phyloP scores from a whole-genome alignment of 2,329 filamentous ascomycete species.

The Pestalotiopsis sp. region DNA sequence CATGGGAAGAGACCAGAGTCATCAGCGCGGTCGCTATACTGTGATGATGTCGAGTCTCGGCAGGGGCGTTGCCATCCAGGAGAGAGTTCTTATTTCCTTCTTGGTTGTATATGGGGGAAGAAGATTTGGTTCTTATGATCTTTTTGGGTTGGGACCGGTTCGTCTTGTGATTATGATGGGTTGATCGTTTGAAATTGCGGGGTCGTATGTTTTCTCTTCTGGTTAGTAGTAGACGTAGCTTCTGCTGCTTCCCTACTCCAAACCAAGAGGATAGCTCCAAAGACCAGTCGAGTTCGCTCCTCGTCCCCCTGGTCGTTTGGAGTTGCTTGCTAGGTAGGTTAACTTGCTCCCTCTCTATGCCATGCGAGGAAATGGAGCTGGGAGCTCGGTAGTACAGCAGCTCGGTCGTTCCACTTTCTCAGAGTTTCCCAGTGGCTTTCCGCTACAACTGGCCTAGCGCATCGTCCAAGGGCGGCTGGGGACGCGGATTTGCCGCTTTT shows the following conservation, averaged over 20 bases:
- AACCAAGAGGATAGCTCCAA: background rate
- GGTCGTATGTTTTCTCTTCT: slow-evolving; percentile 3
- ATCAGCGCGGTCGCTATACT: slow-evolving; percentile 64
- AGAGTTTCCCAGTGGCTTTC: background rate
- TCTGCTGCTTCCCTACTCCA: background rate
- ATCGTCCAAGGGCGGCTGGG: background rate
- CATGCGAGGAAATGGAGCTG: background rate
- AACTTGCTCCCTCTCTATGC: background rate
- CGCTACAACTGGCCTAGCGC: background rate
- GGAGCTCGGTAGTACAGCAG: background rate
- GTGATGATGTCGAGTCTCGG: slow-evolving; percentile 42
- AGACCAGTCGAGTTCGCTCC: background rate
- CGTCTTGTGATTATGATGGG: slow-evolving; percentile 3
- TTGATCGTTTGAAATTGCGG: background rate
- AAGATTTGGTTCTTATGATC: background rate
- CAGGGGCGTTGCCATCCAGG: slow-evolving; percentile 57
- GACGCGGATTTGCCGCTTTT: background rate
- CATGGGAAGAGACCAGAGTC: slow-evolving; percentile 52
- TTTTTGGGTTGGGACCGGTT: background rate
- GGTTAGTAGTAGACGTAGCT: background rate
- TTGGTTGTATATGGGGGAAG: background rate
- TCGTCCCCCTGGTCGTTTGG: background rate
- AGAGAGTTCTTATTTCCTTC: slow-evolving; percentile 24
- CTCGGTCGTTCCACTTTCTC: background rate
- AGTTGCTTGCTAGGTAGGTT: background rate